A percentile compares a stretch with the other conserved stretches of the same genome.
These are phyloP conservation scores for Adiantum capillusveneris DNA, from an alignment of 75 land plant species.

Conservation along the genomic window DNA sequence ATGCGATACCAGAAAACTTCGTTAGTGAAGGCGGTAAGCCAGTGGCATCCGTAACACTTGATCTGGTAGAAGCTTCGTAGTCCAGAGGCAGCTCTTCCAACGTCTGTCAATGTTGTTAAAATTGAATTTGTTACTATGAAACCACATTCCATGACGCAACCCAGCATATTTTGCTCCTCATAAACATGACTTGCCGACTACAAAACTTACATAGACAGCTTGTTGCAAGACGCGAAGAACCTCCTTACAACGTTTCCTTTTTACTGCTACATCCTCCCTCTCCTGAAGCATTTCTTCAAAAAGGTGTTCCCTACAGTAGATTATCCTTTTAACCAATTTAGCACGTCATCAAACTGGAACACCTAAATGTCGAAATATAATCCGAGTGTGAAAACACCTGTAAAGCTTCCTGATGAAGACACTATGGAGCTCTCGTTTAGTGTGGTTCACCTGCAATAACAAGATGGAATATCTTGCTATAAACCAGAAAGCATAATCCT, in stretches of 20 bases:
- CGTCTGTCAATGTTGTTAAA: slow-evolving; percentile 7
- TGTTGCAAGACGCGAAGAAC: slow-evolving; percentile 30
- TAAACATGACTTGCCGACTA: not conserved
- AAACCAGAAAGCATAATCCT: not conserved
- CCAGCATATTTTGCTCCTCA: not conserved
- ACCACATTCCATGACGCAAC: not conserved
- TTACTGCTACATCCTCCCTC: slow-evolving; percentile 28
- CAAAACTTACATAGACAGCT: slow-evolving; percentile 23
- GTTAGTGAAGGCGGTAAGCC: no score
- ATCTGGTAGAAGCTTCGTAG: slow-evolving; percentile 10
- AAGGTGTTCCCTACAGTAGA: slow-evolving; percentile 14
- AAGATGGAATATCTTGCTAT: not conserved
- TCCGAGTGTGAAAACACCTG: slow-evolving; percentile 11
- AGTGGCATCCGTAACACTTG: slow-evolving; percentile 2
- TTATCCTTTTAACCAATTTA: not conserved
- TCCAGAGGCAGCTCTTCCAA: slow-evolving; percentile 31
- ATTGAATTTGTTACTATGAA: not conserved
- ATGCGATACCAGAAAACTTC: no score
- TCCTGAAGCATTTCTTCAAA: slow-evolving; percentile 36
- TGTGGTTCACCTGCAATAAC: slow-evolving; percentile 21
- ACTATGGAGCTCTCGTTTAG: slow-evolving; percentile 30
- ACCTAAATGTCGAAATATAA: not conserved
- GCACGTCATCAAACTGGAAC: not conserved
- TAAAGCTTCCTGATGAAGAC: slow-evolving; percentile 34
- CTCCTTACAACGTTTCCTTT: slow-evolving; percentile 31